A percentile compares a stretch with the other conserved stretches of the same genome.
phyloP scores from a whole-genome alignment of 495 filamentous ascomycete genomes.

The Ramalina peruviana region DNA sequence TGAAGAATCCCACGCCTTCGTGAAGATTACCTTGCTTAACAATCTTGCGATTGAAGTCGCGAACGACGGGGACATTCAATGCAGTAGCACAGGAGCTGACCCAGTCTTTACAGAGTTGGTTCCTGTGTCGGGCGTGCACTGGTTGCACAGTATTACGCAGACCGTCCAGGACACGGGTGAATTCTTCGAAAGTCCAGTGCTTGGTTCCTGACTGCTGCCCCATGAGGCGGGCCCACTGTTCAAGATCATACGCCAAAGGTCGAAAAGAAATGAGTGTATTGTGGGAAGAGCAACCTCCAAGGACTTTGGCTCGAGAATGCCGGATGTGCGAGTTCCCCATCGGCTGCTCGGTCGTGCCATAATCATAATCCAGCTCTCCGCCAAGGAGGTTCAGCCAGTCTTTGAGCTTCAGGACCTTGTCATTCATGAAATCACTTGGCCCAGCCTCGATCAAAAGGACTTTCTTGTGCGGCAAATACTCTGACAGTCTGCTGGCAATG shows the following conservation, averaged over 20 bases:
- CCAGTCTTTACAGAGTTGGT: conserved; percentile 77
- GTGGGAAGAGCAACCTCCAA: conserved; percentile 76
- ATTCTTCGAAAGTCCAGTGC: conserved; percentile 66
- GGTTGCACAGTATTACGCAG: conserved; percentile 70
- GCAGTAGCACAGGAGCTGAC: conserved; percentile 57
- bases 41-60: conserved; percentile 73
- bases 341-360: conserved; percentile 72
- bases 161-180: conserved; percentile 60
- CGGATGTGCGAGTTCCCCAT: conserved; percentile 75
- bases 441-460: conserved; percentile 54
- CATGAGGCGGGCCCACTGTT: conserved; percentile 50
- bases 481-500: conserved; percentile 55
- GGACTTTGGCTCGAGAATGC: conserved; percentile 71
- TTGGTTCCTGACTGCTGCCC: conserved; percentile 38
- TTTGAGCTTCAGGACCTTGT: conserved; percentile 58
- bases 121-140: conserved; percentile 60
- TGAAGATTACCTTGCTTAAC: conserved; percentile 49
- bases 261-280: conserved; percentile 80
- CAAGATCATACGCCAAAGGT: conserved; percentile 66
- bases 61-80: conserved; percentile 59
- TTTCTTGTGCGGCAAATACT: conserved; percentile 52
- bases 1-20: conserved; percentile 71
- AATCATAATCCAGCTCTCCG: conserved; percentile 75
- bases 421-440: conserved; percentile 47
- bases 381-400: conserved; percentile 68